These are phyloP conservation scores for Penicillium lividum DNA, from an alignment of 495 filamentous ascomycete genomes.

Conservation along the genomic window DNA sequence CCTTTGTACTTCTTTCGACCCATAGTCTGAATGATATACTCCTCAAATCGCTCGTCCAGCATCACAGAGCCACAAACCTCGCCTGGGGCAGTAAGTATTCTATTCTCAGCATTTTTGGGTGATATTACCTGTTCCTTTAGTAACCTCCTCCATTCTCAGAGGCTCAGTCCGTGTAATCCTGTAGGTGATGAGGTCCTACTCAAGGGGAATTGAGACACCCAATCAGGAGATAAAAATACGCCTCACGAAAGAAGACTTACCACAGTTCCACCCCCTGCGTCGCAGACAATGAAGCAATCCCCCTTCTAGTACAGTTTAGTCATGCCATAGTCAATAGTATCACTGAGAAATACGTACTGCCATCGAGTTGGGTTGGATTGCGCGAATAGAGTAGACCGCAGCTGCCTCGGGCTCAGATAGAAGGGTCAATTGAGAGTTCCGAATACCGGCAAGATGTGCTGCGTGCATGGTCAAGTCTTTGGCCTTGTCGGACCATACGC, in stretches of 20 bases:
- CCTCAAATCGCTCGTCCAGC: slow-evolving; percentile 51
- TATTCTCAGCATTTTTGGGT: not conserved
- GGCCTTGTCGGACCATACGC: slow-evolving; percentile 54
- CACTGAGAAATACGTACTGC: slow-evolving; percentile 14
- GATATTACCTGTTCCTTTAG: slow-evolving; percentile 27
- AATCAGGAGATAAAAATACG: not conserved
- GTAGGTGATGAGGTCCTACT: slow-evolving; percentile 51
- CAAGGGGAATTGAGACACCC: slow-evolving; percentile 15
- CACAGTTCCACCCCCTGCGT: slow-evolving; percentile 62
- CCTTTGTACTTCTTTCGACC: slow-evolving; percentile 16
- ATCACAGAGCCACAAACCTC: slow-evolving; percentile 58
- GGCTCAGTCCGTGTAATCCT: slow-evolving; percentile 6
- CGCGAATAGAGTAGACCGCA: slow-evolving; percentile 51
- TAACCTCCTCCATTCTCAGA: slow-evolving; percentile 13
- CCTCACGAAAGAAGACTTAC: slow-evolving; percentile 31
- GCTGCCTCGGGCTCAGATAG: slow-evolving; percentile 66
- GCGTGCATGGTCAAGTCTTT: slow-evolving; percentile 50
- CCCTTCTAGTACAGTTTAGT: slow-evolving; percentile 25
- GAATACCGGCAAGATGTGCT: slow-evolving; percentile 51
- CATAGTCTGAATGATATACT: slow-evolving; percentile 39
- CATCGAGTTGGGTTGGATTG: slow-evolving; percentile 28
- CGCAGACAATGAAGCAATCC: slow-evolving; percentile 54
- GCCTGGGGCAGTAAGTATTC: slow-evolving; percentile 27
- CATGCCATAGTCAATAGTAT: not conserved
- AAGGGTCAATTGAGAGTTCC: slow-evolving; percentile 37